These are phyloP conservation scores for Brassica nigra DNA, from an alignment of 345 rosid species.

Conservation along the genomic window DNA sequence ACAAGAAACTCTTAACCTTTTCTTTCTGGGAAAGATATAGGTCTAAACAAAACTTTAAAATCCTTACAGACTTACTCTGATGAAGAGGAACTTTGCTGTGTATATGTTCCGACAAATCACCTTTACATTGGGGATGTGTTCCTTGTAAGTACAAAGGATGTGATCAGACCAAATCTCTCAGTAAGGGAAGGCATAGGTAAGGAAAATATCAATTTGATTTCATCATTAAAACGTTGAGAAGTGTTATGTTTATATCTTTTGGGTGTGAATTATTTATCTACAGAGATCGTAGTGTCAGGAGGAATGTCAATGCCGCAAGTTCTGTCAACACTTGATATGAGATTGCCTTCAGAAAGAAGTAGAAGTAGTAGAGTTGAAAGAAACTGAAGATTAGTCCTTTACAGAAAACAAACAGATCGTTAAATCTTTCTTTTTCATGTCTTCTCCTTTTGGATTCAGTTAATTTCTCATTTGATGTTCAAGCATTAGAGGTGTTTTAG, in stretches of 20 bases:
- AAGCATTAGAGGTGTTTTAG: slow-evolving; percentile 28
- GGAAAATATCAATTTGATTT: slow-evolving; percentile 23
- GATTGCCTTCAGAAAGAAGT: slow-evolving; percentile 48
- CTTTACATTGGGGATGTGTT: slow-evolving; percentile 95
- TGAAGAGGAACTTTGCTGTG: slow-evolving; percentile 95
- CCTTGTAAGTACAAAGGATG: slow-evolving; percentile 77
- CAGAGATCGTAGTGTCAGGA: slow-evolving; percentile 97
- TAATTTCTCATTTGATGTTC: slow-evolving; percentile 28
- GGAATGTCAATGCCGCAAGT: slow-evolving; percentile 99
- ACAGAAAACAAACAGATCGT: slow-evolving; percentile 12
- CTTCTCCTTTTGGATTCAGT: slow-evolving; percentile 21
- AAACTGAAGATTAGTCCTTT: slow-evolving; percentile 51
- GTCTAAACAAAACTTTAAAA: background rate
- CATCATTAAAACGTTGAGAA: background rate
- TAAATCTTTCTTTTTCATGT: background rate
- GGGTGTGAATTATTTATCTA: slow-evolving; percentile 20
- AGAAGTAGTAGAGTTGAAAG: slow-evolving; percentile 63
- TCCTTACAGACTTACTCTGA: slow-evolving; percentile 72
- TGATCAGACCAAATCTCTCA: slow-evolving; percentile 91
- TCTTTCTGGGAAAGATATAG: background rate
- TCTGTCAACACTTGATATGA: slow-evolving; percentile 64
- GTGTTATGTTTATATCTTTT: slow-evolving; percentile 9
- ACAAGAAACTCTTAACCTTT: background rate
- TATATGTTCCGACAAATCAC: slow-evolving; percentile 98
- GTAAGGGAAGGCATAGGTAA: slow-evolving; percentile 98